These are phyloP conservation scores for Fusarium agapanthi DNA, from an alignment of 2,329 filamentous ascomycete species.

Conservation along the genomic window DNA sequence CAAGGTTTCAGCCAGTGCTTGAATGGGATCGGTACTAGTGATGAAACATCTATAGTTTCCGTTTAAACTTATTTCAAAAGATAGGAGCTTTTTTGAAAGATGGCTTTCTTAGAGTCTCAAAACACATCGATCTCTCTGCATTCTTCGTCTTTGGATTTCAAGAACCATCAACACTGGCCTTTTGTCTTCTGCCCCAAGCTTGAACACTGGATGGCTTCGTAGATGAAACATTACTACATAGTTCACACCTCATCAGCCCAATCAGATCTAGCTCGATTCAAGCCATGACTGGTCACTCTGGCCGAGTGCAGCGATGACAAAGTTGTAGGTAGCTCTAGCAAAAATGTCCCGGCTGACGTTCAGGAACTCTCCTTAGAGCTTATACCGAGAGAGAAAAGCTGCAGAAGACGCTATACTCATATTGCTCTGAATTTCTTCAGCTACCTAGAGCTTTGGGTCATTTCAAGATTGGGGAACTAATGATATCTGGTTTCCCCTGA, in stretches of 20 bases:
- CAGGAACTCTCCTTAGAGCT: background rate
- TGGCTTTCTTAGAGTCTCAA: background rate
- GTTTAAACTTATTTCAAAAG: background rate
- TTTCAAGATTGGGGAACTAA: background rate
- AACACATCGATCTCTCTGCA: background rate
- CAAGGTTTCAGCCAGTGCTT: background rate
- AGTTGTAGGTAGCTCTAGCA: background rate
- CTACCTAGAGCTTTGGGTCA: background rate
- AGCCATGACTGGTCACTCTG: background rate
- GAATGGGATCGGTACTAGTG: background rate
- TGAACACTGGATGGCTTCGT: background rate
- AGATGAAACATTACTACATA: background rate
- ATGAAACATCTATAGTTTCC: background rate
- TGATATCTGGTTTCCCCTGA: no score
- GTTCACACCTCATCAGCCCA: background rate
- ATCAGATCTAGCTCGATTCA: background rate
- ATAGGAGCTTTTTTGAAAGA: background rate
- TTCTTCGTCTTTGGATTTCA: background rate
- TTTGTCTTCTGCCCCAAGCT: background rate
- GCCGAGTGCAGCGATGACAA: background rate
- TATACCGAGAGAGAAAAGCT: conserved; percentile 27
- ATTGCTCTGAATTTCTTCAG: conserved; percentile 2
- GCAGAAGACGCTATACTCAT: conserved; percentile 21
- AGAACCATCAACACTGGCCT: background rate
- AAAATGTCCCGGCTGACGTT: background rate